phyloP scores from a whole-genome alignment of 2,329 filamentous ascomycete species.

The Aspergillus luchuensis region DNA sequence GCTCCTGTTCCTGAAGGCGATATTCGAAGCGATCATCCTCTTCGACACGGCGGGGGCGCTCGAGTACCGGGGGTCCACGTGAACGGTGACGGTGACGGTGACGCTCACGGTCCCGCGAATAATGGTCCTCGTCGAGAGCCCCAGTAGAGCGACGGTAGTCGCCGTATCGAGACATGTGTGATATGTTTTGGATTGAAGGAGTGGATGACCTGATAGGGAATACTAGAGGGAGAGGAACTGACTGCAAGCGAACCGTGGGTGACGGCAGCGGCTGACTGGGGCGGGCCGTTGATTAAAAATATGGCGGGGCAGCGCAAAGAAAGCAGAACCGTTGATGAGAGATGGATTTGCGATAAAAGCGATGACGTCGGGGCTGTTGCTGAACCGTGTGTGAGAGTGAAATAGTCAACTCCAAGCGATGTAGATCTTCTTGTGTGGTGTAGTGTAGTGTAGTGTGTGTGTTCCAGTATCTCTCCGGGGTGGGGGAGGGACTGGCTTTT shows the following conservation, averaged over 20 bases:
- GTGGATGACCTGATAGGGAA: constrained; percentile 16
- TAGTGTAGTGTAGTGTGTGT: no score
- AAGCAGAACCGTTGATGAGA: background rate
- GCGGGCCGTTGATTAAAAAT: constrained; percentile 25
- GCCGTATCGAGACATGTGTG: constrained; percentile 41
- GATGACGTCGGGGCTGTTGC: constrained; percentile 1
- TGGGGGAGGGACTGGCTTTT: background rate
- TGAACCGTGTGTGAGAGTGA: background rate
- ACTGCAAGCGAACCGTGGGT: constrained; percentile 36
- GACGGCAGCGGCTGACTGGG: constrained; percentile 39
- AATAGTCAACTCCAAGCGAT: no score
- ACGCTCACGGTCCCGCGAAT: constrained; percentile 48
- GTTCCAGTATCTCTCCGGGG: background rate
- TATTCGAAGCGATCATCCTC: constrained; percentile 44
- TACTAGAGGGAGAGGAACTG: constrained; percentile 10
- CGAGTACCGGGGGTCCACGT: constrained; percentile 38
- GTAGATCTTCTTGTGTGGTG: no score
- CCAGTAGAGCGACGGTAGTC: constrained; percentile 40
- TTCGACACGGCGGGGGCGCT: constrained; percentile 38
- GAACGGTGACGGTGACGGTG: constrained; percentile 40
- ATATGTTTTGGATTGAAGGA: background rate
- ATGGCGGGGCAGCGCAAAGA: constrained; percentile 21
- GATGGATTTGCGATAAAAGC: background rate
- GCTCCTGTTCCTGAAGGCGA: constrained; percentile 44
- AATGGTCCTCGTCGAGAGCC: constrained; percentile 45